phyloP scores from a whole-genome alignment of 2,329 filamentous ascomycete species.

The Epicoccum sorghinum region DNA sequence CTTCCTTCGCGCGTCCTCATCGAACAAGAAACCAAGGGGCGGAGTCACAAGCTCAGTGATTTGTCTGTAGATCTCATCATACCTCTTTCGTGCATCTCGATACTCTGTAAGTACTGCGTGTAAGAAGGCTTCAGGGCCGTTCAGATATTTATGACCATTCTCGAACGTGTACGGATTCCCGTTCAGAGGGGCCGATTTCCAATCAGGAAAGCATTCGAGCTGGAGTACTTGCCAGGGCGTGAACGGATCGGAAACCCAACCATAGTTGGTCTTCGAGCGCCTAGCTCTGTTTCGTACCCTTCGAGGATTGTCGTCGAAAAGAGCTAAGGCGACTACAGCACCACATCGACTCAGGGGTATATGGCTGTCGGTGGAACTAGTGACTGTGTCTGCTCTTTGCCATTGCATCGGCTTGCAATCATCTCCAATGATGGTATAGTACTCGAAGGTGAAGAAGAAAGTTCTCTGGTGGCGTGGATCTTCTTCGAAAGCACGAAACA shows the following conservation, averaged over 20 bases:
- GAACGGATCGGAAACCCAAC: slow-evolving; percentile 64
- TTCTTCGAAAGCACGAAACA: slow-evolving; percentile 57
- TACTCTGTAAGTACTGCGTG: slow-evolving; percentile 65
- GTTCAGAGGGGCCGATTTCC: slow-evolving; percentile 49
- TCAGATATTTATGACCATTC: slow-evolving; percentile 62
- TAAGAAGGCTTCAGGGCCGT: slow-evolving; percentile 67
- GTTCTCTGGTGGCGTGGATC: slow-evolving; percentile 59
- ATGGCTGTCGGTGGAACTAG: slow-evolving; percentile 53
- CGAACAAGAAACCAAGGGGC: slow-evolving; percentile 65
- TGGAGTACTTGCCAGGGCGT: slow-evolving; percentile 63
- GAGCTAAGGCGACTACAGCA: slow-evolving; percentile 64
- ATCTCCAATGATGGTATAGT: slow-evolving; percentile 66
- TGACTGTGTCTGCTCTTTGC: slow-evolving; percentile 61
- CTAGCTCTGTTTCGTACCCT: slow-evolving; percentile 58
- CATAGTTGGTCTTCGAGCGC: slow-evolving; percentile 55
- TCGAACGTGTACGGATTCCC: slow-evolving; percentile 62
- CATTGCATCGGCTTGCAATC: slow-evolving; percentile 64
- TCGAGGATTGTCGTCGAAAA: slow-evolving; percentile 59
- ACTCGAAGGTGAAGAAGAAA: slow-evolving; percentile 70
- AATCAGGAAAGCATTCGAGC: slow-evolving; percentile 52
- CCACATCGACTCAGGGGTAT: slow-evolving; percentile 66
- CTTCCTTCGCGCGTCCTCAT: slow-evolving; percentile 61
- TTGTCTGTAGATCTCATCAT: slow-evolving; percentile 61
- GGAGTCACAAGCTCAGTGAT: slow-evolving; percentile 67
- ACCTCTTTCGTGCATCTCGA: slow-evolving; percentile 64